Evolutionary conservation across 768 basidiomycete species (phyloP).

Genomic region (Termitomyces sp.): DNA sequence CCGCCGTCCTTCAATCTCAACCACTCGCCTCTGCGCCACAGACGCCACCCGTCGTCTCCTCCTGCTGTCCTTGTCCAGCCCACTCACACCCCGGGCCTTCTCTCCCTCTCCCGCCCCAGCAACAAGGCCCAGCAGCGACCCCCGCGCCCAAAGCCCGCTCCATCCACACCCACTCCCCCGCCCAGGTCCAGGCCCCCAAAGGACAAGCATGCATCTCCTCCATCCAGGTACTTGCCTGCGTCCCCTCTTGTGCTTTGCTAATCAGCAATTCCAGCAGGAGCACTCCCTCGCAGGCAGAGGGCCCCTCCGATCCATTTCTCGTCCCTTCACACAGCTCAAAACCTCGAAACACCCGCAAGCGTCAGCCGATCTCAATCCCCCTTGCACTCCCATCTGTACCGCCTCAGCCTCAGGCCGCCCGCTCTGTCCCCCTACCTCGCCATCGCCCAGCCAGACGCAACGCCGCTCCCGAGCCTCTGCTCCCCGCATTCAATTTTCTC

Average conservation of each 20-base stretch:
- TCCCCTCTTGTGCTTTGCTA: too few species aligned
- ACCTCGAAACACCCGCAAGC: not conserved
- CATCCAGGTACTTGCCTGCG: not conserved
- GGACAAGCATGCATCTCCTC: not conserved
- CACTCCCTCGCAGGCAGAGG: slow-evolving; percentile 67
- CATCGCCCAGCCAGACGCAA: slow-evolving; percentile 21
- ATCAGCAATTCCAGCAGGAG: not conserved
- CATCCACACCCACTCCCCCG: slow-evolving; percentile 14
- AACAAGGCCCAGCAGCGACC: slow-evolving; percentile 21
- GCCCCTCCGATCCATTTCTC: slow-evolving; percentile 26
- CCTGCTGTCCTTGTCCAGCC: slow-evolving; percentile 65
- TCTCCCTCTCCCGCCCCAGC: slow-evolving; percentile 53
- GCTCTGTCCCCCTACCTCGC: slow-evolving; percentile 47
- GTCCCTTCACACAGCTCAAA: slow-evolving; percentile 1
- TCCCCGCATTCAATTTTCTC: slow-evolving; percentile 41
- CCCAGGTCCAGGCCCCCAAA: not conserved
- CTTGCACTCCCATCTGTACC: slow-evolving; percentile 2
- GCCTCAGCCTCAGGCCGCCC: slow-evolving; percentile 28
- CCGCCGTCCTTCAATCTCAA: slow-evolving; percentile 29
- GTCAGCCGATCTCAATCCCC: slow-evolving; percentile 14
- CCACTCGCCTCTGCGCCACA: slow-evolving; percentile 34
- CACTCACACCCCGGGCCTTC: slow-evolving; percentile 67
- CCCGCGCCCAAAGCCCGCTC: not conserved
- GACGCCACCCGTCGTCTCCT: slow-evolving; percentile 67
- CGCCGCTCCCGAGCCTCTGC: slow-evolving; percentile 14